Evolutionary conservation across 1,139 yeast genomes (phyloP), one percentile per base, ranked within the genome.

Genomic region (Taphrina flavorubra): DNA sequence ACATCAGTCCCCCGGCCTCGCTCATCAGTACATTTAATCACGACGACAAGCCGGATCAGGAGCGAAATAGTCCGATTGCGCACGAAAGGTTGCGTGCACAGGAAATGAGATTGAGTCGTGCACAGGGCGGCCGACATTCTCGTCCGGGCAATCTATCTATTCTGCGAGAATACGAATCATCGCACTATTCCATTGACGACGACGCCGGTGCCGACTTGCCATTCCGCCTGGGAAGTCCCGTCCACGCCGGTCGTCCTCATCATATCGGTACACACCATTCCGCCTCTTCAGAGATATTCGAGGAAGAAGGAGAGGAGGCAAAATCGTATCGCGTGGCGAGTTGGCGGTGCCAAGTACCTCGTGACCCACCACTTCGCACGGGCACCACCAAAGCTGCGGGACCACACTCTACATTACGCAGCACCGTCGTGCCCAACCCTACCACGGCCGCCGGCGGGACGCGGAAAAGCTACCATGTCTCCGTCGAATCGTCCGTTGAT

Each of bases 141-240:
- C 10, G 31, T 0, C 68, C 42, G 18, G 6, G 42, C 31, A 6
- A 36, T 10, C 20, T 53, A 1, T 34, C 34, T 6, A 20, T 18
- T 39, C 4, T 18, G 36, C 16, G 20, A 13, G 36, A 56, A 11
- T 39, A 18, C 42, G 47, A 39, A 14, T 56, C 60, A 1, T 56
- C 60, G 11, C 14, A n/a, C 8, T 56, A 56, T 47, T 56, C 60
- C 14, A 56, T 37, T 10, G 60, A 55, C 20, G 31, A 25, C 4
- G 31, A 2, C 31, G 31, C 31, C 31, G 31, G 31, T 25, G 47
- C 42, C 47, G 60, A 37, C 11, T 20, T 58, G 62, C 62, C 62
- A 8, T 58, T 58, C 31, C 14, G 42, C 2, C 20, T 58, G 11
- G 62, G 62, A 13, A 58, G 62, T 58, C 62, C 62, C 13, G 25